Conservation (phyloP, 225 moss, liverwort and hornwort genomes). For the Physcomitrellopsis africana region DNA sequence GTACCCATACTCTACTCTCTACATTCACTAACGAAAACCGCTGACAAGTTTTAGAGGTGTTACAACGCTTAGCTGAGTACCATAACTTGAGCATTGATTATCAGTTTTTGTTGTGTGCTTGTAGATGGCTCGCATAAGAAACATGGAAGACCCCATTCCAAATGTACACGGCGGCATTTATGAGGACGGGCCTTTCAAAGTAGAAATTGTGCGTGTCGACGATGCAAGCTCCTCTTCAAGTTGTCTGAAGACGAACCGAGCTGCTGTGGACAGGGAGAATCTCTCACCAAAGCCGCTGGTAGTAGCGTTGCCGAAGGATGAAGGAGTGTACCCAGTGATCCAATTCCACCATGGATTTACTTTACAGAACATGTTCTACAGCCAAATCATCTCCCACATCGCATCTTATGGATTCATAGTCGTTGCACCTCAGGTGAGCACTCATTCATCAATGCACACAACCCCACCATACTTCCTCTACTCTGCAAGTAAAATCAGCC, state of each 20-base stretch:
- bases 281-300: slow-evolving; percentile 64
- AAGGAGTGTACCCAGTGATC: slow-evolving; percentile 69
- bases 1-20: too few species aligned
- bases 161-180: slow-evolving; percentile 65
- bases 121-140: slow-evolving; percentile 48
- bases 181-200: slow-evolving; percentile 69
- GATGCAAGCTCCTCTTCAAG: slow-evolving; percentile 17
- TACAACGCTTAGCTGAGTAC: too few species aligned
- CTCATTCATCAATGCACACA: not conserved
- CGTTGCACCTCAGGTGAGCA: slow-evolving; percentile 83
- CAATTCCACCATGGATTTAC: slow-evolving; percentile 82
- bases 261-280: not conserved
- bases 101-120: slow-evolving; percentile 1
- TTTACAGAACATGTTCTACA: slow-evolving; percentile 58
- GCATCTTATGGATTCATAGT: slow-evolving; percentile 83
- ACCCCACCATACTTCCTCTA: too few species aligned
- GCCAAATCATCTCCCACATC: slow-evolving; percentile 68
- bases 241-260: slow-evolving; percentile 35
- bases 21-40: too few species aligned
- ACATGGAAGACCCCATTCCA: slow-evolving; percentile 37
- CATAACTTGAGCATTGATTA: too few species aligned
- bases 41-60: too few species aligned
- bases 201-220: slow-evolving; percentile 49
- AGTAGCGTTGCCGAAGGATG: slow-evolving; percentile 55
- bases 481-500: not conserved